phyloP scores from a whole-genome alignment of 2,329 filamentous ascomycete genomes.

The Talaromyces rugulosus region DNA sequence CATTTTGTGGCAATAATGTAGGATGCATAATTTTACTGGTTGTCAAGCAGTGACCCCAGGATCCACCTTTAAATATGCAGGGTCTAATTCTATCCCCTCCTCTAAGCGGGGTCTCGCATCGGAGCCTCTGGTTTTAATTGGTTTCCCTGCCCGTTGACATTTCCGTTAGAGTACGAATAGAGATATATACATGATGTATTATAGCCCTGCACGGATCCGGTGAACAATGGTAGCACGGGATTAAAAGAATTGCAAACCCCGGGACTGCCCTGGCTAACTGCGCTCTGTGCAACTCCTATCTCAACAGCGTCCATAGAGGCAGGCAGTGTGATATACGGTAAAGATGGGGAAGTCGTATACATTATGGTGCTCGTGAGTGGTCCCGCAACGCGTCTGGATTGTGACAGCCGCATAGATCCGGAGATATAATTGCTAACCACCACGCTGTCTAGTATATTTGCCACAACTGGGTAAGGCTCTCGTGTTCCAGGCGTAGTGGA shows the following conservation, averaged over 20 bases:
- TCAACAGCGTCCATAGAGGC: not conserved
- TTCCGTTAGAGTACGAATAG: not conserved
- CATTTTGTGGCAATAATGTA: not conserved
- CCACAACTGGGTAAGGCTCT: conserved; percentile 1
- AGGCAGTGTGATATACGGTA: not conserved
- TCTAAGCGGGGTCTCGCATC: not conserved
- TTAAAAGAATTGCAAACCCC: not conserved
- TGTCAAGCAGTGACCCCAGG: not conserved
- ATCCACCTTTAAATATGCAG: not conserved
- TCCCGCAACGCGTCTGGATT: not conserved
- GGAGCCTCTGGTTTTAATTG: not conserved
- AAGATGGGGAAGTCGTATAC: not conserved
- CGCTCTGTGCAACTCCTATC: not conserved
- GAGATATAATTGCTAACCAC: not conserved
- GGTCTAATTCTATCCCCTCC: not conserved
- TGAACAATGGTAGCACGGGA: not conserved
- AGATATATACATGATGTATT: not conserved
- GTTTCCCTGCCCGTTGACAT: not conserved
- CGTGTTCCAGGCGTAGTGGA: not conserved
- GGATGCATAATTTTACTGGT: not conserved
- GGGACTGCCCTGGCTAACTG: not conserved
- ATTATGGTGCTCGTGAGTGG: not conserved
- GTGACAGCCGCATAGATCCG: not conserved
- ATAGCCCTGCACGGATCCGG: not conserved
- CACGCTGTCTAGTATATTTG: not conserved